phyloP scores from a whole-genome alignment of 345 rosid genomes.

The rapeseed (Brassica napus) region DNA sequence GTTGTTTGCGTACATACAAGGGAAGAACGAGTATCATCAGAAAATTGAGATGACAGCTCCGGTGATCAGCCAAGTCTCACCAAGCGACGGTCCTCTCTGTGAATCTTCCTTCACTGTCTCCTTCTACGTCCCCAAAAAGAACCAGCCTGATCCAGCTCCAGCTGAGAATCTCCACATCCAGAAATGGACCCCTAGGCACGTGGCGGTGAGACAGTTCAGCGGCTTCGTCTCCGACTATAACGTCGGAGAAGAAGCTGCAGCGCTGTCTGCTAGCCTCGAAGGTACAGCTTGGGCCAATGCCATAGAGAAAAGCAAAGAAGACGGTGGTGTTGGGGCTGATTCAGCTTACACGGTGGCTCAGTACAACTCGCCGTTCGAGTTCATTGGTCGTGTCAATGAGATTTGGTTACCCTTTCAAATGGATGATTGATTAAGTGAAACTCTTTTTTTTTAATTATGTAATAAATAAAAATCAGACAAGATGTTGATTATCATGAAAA shows the following conservation, averaged over 20 bases:
- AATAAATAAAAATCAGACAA: slow-evolving; percentile 13
- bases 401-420: slow-evolving; percentile 63
- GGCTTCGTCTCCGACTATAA: slow-evolving; percentile 66
- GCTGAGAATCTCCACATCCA: slow-evolving; percentile 74
- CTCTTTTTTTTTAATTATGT: neutral
- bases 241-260: slow-evolving; percentile 76
- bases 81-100: slow-evolving; percentile 88
- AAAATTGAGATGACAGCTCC: slow-evolving; percentile 92
- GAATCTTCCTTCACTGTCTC: slow-evolving; percentile 75
- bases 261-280: slow-evolving; percentile 57
- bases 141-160: slow-evolving; percentile 76
- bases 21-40: slow-evolving; percentile 59
- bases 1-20: slow-evolving; percentile 80
- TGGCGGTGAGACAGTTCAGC: slow-evolving; percentile 69
- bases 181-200: slow-evolving; percentile 54
- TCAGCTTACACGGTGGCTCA: slow-evolving; percentile 72
- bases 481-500: slow-evolving; percentile 13
- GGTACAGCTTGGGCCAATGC: slow-evolving; percentile 67
- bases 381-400: slow-evolving; percentile 68
- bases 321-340: slow-evolving; percentile 26
- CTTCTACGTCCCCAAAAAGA: slow-evolving; percentile 74
- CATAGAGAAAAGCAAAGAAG: slow-evolving; percentile 50
- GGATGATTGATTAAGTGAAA: slow-evolving; percentile 25
- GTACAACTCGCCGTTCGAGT: slow-evolving; percentile 90
- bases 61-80: slow-evolving; percentile 63